Evolutionary conservation across 148 eudicot species (phyloP).

Genomic region (Amaranthus cruentus): DNA sequence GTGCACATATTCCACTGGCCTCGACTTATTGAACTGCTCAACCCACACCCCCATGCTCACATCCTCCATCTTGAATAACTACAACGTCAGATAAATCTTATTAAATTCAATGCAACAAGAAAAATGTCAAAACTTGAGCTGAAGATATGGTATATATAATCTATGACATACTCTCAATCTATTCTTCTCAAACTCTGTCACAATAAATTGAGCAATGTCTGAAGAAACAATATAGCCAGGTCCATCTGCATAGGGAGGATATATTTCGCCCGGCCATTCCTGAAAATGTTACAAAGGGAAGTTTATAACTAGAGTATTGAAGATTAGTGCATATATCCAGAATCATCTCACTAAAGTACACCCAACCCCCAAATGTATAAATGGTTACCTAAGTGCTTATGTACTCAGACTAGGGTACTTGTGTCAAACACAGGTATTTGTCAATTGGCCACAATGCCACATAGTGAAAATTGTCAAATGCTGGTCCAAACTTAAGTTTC

Average conservation of each 20-base stretch:
- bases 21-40: conserved; percentile 56
- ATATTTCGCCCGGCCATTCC: conserved; percentile 76
- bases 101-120: background rate
- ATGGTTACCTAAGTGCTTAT: no score
- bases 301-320: background rate
- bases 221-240: conserved; percentile 70
- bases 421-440: no score
- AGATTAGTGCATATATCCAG: background rate
- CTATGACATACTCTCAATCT: conserved; percentile 49
- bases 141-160: background rate
- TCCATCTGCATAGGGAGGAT: conserved; percentile 90
- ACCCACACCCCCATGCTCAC: conserved; percentile 98
- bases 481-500: no score
- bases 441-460: no score
- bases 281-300: conserved; percentile 25
- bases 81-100: conserved; percentile 12
- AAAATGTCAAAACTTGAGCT: background rate
- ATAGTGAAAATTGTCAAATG: no score
- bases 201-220: conserved; percentile 55
- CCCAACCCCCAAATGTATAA: no score
- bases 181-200: conserved; percentile 53
- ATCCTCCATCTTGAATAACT: conserved; percentile 95
- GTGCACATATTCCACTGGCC: conserved; percentile 60
- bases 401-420: no score
- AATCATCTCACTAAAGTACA: no score